Evolutionary conservation across 2,329 filamentous ascomycete species (phyloP), one percentile per base, ranked within the genome.

Genomic region (Chaetothyriales sp.): DNA sequence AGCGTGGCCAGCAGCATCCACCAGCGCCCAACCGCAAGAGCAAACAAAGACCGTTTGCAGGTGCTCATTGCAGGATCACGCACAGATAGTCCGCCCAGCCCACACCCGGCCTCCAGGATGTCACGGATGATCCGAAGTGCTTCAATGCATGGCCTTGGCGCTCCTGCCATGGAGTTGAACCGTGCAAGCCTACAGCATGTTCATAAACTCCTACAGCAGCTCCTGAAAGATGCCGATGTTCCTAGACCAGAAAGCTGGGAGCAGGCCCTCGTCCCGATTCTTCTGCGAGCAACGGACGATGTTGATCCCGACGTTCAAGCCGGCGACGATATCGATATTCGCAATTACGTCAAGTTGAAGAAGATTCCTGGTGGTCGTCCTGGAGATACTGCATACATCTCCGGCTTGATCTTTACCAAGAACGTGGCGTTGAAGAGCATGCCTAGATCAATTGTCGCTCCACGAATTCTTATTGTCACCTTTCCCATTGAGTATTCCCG

Each of bases 401-500:
- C 92, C 8, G 94, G 92, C 0, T 83, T 98, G 7, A 89, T 98
- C 1, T 98, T 98, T 66, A 92, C 89, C 10, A 98, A 98, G 66
- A 98, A 98, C 58, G 73, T 98, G 48, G 92, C 94, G 0, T 72
- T 97, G 49, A 98, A 98, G 66, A 94, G 85, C 67, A 98, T 98
- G 92, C 83, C 86, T 18, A 80, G 92, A 52, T 86, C 81, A 56
- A 92, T 97, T 56, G 68, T 77, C 10, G 83, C 86, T 51, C 92
- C 92, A 2, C 82, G 88, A 29, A 92, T 98, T 55, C 77, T 95
- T 47, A 87, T 98, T 57, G 83, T 98, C 52, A 90, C 89, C 0
- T 98, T 98, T 63, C 83, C 92, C 0, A 87, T 98, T 53, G 92
- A 98, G 65, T 98, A 98, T 66, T 87, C 94, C 53, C 81, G 92